Conservation (phyloP, 2,329 filamentous ascomycete species). For the Pochonia chlamydosporia region DNA sequence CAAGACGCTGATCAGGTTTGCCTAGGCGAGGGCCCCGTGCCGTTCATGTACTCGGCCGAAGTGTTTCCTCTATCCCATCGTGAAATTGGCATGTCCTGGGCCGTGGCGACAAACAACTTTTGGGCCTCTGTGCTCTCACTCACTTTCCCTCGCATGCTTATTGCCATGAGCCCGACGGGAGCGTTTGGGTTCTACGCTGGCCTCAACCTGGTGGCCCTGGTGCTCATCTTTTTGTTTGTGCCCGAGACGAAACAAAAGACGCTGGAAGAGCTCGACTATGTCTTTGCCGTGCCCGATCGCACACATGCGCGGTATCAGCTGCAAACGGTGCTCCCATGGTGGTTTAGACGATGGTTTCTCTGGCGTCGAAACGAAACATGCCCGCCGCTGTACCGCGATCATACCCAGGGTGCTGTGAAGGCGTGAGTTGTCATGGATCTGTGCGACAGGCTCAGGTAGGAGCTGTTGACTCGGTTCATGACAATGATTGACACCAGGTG, state of each 20-base stretch:
- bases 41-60: conserved; percentile 33
- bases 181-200: conserved; percentile 40
- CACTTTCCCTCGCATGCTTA: conserved; percentile 26
- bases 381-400: conserved; percentile 9
- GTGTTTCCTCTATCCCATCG: conserved; percentile 31
- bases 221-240: conserved; percentile 43
- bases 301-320: conserved; percentile 36
- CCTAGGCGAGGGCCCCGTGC: conserved; percentile 31
- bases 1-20: background rate
- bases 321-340: conserved; percentile 29
- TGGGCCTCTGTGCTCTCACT: conserved; percentile 13
- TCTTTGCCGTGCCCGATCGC: conserved; percentile 36
- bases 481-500: too few species aligned
- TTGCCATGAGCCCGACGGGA: conserved; percentile 25
- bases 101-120: conserved; percentile 30
- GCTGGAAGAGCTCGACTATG: conserved; percentile 44
- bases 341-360: conserved; percentile 23
- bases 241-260: conserved; percentile 47
- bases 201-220: conserved; percentile 38
- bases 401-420: background rate
- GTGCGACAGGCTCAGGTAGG: background rate
- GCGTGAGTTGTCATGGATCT: too few species aligned
- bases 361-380: conserved; percentile 6
- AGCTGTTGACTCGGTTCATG: too few species aligned
- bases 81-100: conserved; percentile 33